Base-by-base conservation (phyloP, 805 yeast genomes). In the Candida coquimbonensis region DNA sequence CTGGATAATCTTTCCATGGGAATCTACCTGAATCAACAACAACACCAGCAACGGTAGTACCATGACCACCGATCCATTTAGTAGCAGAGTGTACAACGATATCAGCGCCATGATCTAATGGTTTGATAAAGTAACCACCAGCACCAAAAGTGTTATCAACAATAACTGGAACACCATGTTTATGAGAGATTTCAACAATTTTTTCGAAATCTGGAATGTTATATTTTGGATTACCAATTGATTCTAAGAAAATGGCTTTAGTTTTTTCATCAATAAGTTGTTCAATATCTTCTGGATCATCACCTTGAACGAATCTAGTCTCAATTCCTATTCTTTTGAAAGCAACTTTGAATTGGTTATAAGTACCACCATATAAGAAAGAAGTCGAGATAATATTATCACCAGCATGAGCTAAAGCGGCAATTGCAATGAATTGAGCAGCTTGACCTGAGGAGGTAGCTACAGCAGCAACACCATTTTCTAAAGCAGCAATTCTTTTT, bases 81-180 rank as follows among this genome's bases (percentile, higher is more conserved):
- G 98, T 90, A 45, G 96, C 96, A 50, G 96, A 89, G 66, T 90
- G 96, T 19, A 85, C 85, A 32, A 91, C 84, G 53, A 90, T 83
- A 64, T 90, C 96, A 40, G 88, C 97, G 54, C 97, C 97, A 59
- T 78, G 84, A 51, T 85, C 85, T 54, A 90, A 68, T 51, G 98
- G 98, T 54, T 77, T 80, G 49, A 87, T 78, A 57, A 86, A 77
- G 72, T 69, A 89, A 42, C 97, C 97, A 67, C 96, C 97, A 38
- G 96, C 96, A 62, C 96, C 98, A 59, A 90, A 90, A 17, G 98
- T 90, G 78, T 90, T 90, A 69, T 90, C 98, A 40, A 86, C 96
- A 42, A 90, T 91, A 40, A 91, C 80, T 42, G 96, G 95, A 41
- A 89, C 73, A 49, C 96, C 96, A 53, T 85, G 75, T 48, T 82